These are phyloP conservation scores for Blastomyces gilchristii DNA, from an alignment of 2,329 filamentous ascomycete genomes.

Conservation along the genomic window DNA sequence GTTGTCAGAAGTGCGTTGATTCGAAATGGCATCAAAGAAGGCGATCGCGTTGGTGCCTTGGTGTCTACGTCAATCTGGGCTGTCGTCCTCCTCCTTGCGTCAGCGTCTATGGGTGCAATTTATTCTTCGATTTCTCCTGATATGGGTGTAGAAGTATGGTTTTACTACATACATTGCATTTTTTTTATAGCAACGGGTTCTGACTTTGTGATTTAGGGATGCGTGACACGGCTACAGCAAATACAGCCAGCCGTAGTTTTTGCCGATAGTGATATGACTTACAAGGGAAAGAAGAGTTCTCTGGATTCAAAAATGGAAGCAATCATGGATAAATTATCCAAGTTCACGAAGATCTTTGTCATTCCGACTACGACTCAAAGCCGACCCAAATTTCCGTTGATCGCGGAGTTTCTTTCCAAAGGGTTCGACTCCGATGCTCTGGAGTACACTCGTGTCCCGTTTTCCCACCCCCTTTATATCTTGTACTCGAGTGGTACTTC, in stretches of 20 bases:
- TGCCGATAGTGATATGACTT: slow-evolving; percentile 32
- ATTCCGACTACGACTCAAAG: slow-evolving; percentile 15
- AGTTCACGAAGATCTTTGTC: slow-evolving; percentile 18
- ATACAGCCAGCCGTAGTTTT: slow-evolving; percentile 34
- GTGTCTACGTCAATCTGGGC: slow-evolving; percentile 37
- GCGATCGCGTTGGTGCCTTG: slow-evolving; percentile 33
- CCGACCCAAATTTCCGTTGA: slow-evolving; percentile 16
- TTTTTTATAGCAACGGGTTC: background rate
- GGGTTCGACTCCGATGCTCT: slow-evolving; percentile 24
- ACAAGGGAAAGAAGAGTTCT: slow-evolving; percentile 30
- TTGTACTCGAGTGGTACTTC: slow-evolving; percentile 38
- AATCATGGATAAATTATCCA: slow-evolving; percentile 23
- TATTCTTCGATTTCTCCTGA: slow-evolving; percentile 39
- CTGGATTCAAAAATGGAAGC: slow-evolving; percentile 25
- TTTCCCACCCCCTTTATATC: slow-evolving; percentile 36
- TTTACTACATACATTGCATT: background rate
- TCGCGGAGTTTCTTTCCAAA: slow-evolving; percentile 26
- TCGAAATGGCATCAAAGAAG: slow-evolving; percentile 28
- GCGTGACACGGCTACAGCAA: slow-evolving; percentile 31
- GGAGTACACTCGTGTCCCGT: slow-evolving; percentile 31
- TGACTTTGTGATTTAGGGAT: slow-evolving; percentile 16
- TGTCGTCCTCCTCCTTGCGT: slow-evolving; percentile 34
- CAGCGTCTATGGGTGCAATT: slow-evolving; percentile 34
- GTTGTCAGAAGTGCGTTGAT: slow-evolving; percentile 30
- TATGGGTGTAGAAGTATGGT: slow-evolving; percentile 28